Base-by-base conservation (phyloP, 2,329 filamentous ascomycete genomes). In the Colletotrichum falcatum region DNA sequence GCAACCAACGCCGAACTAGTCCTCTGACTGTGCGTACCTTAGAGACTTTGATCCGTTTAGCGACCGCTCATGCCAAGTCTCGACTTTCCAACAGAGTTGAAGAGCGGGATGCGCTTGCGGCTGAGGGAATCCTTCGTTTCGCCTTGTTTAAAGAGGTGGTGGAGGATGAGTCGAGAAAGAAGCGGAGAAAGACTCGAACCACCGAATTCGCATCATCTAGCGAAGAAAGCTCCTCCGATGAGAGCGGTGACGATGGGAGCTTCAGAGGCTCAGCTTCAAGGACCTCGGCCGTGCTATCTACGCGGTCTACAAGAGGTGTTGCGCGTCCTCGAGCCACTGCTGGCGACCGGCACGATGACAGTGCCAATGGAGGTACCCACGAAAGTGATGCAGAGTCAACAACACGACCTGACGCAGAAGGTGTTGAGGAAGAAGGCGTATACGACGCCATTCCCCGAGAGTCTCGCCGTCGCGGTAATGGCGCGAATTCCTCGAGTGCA, bases 111-210 rank as follows among this genome's bases (percentile, higher is more conserved):
- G 95, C 95, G 1, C 83, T 93, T 63, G 91, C 94, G 42, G 96
- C 96, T 12, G 95, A 99, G 79, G 88, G 90, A 11, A 97, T 99
- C 74, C 84, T 99, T 39, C 90, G 96, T 23, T 99, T 98, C 78
- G 97, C 96, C 2, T 87, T 99, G 44, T 99, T 99, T 88, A 98
- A 98, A 80, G 96, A 99, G 83, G 91, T 99, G 0, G 87, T 97
- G 4, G 87, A 91, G 77, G 87, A 90, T 73, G 91, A 94, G 79
- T 93, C 94, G 68, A 89, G 91, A 75, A 96, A 95, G 85, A 92
- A 96, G 81, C 89, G 95, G 76, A 91, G 94, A 81, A 91, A 93
- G 75, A 92, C 88, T 7, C 85, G 87, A 37, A 85, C 86, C 42
- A 84, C 87, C 20, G 86, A 88, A 65, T 84, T 84, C 63, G 88